These are phyloP conservation scores for Scutellaria galericulata DNA, from an alignment of 257 asterid genomes.

Conservation along the genomic window DNA sequence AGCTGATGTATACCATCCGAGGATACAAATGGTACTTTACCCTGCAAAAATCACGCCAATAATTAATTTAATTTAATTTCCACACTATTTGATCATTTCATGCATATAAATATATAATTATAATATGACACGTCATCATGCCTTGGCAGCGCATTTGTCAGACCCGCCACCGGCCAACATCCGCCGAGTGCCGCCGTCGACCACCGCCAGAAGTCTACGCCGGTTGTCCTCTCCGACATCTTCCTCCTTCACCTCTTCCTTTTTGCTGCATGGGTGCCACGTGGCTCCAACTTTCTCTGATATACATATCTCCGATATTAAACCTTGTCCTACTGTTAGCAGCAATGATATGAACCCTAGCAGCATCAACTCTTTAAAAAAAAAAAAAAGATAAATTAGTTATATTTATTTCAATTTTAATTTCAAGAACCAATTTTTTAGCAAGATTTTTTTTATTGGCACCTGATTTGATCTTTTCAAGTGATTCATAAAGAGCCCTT, in stretches of 20 bases:
- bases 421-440: not conserved
- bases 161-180: constrained; percentile 55
- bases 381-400: not conserved
- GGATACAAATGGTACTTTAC: constrained; percentile 70
- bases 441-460: not conserved
- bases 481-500: constrained; percentile 74
- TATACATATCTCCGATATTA: constrained; percentile 72
- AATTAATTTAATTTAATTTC: not conserved
- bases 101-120: not conserved
- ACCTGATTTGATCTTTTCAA: constrained; percentile 91
- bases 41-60: constrained; percentile 46
- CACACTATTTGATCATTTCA: not conserved
- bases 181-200: constrained; percentile 47
- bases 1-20: constrained; percentile 77
- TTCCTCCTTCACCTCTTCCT: constrained; percentile 37
- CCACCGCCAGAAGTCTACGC: constrained; percentile 57
- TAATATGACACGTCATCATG: constrained; percentile 18
- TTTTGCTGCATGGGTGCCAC: constrained; percentile 86
- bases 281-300: constrained; percentile 53
- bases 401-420: not conserved
- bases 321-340: constrained; percentile 65
- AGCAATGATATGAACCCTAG: constrained; percentile 90
- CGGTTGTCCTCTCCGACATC: constrained; percentile 42
- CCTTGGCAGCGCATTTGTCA: constrained; percentile 77
- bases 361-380: constrained; percentile 73